Evolutionary conservation across 345 rosid species (phyloP), one percentile per base, ranked within the genome.

Genomic region (Ailanthus altissimus): DNA sequence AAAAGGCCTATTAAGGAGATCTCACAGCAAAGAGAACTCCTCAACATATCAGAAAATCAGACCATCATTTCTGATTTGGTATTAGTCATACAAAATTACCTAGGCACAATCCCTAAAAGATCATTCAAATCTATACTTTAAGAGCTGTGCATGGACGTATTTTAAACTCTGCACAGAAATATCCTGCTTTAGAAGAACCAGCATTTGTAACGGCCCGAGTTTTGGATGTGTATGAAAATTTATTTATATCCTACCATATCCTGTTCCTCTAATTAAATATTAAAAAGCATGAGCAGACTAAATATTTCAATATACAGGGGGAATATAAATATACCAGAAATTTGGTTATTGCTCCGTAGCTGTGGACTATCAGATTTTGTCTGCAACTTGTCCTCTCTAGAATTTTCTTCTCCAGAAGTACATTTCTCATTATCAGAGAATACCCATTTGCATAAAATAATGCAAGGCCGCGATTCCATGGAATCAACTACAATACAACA

Each of bases 391-490:
- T 76, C 88, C 45, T 81, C 84, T 53, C 77, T 72, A 13, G 81
- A 63, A 32, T 56, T 81, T 68, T 60, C 70, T 64, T 85, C 87
- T 50, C 51, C 77, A 73, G 40, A 54, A 69, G 71, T 81, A 76
- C 75, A 71, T 58, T 78, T 81, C n/a, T 49, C 74, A 56, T 75
- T 70, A 49, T 76, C 81, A n/a, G 80, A 77, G 2, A 91, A 84
- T 43, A 76, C 93, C 99, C 97, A 96, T 82, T 90, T 93, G 43
- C 86, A 79, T 81, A 96, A 84, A 75, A 67, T 74, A 77, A 93
- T 93, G 71, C 64, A 83, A 18, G 90, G 94, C 54, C 83, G 86
- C 21, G 78, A 36, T 70, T 77, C 83, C 75, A 71, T 49, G 58
- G 86, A 87, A 58, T 83, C 91, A 63, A 63, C 92, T 86, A 77